These are phyloP conservation scores for Collybia sp. DNA, from an alignment of 768 basidiomycete species.

Conservation along the genomic window DNA sequence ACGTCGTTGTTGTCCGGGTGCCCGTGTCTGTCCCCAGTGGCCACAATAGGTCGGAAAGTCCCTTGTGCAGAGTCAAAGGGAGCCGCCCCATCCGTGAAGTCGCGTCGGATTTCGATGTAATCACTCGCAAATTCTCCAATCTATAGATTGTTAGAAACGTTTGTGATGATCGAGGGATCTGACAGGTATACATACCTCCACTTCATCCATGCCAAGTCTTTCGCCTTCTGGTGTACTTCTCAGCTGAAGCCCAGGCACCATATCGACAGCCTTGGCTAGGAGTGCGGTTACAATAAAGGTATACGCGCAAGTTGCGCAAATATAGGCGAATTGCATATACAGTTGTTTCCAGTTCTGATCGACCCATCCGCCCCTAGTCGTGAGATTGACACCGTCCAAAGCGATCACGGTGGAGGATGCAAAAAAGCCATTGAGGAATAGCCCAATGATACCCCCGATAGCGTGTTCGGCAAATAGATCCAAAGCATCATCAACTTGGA, in stretches of 20 bases:
- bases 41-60: too few relatives aligned
- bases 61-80: slow-evolving; percentile 27
- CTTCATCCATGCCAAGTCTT: slow-evolving; percentile 63
- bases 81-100: slow-evolving; percentile 52
- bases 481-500: slow-evolving; percentile 81
- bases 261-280: slow-evolving; percentile 52
- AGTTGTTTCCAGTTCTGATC: slow-evolving; percentile 77
- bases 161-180: not conserved
- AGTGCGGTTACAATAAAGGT: slow-evolving; percentile 58
- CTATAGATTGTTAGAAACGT: slow-evolving; percentile 21
- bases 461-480: slow-evolving; percentile 94
- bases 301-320: slow-evolving; percentile 53
- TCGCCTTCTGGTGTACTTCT: slow-evolving; percentile 53
- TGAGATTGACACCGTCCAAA: slow-evolving; percentile 62
- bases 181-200: slow-evolving; percentile 44
- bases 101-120: slow-evolving; percentile 65
- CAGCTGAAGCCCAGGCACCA: slow-evolving; percentile 54
- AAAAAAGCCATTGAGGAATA: slow-evolving; percentile 71
- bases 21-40: not conserved
- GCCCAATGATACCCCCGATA: slow-evolving; percentile 75
- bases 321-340: slow-evolving; percentile 70
- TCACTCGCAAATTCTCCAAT: slow-evolving; percentile 69
- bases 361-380: slow-evolving; percentile 61
- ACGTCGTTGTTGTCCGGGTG: not conserved
- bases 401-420: slow-evolving; percentile 59